These are phyloP conservation scores for Tolypocladium cylindrosporum DNA, from an alignment of 2,329 filamentous ascomycete genomes.

Conservation along the genomic window DNA sequence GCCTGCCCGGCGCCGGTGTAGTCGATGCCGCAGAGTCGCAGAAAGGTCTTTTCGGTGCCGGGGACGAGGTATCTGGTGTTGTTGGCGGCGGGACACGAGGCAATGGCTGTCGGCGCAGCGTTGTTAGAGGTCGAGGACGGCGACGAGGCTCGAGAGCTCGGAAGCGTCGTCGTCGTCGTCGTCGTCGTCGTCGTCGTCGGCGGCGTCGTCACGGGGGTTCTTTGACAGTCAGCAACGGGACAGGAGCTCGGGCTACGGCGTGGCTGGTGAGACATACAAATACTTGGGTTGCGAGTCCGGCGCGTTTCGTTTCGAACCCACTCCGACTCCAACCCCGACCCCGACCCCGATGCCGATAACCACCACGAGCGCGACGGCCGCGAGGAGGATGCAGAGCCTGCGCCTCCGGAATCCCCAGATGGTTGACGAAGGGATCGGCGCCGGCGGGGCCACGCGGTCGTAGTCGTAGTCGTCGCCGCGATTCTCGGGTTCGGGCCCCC, in stretches of 20 bases:
- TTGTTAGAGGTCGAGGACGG: constrained; percentile 7
- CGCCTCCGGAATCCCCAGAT: constrained; percentile 16
- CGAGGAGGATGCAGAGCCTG: constrained; percentile 25
- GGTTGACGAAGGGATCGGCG: constrained; percentile 11
- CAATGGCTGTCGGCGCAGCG: constrained; percentile 13
- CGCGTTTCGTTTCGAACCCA: constrained; percentile 14
- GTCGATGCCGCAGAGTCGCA: constrained; percentile 35
- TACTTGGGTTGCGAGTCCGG: constrained; percentile 2
- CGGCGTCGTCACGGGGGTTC: background rate
- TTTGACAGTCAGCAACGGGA: background rate
- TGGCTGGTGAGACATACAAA: constrained; percentile 3
- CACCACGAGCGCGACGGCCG: constrained; percentile 14
- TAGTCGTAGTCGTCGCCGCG: constrained; percentile 13
- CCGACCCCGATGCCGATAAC: constrained; percentile 29
- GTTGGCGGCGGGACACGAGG: constrained; percentile 30
- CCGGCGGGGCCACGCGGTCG: constrained; percentile 12
- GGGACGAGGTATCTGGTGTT: constrained; percentile 32
- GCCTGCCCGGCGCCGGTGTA: constrained; percentile 26
- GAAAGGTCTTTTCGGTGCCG: constrained; percentile 28
- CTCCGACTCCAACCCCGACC: constrained; percentile 27
- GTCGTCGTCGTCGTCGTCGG: too few species aligned
- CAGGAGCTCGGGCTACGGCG: background rate
- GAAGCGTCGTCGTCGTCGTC: background rate
- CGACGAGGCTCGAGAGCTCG: background rate
- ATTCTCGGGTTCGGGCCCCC: constrained; percentile 3